Evolutionary conservation across 1,284 basidiomycete species (phyloP).

Genomic region (Phellopilus nigrolimitatus): DNA sequence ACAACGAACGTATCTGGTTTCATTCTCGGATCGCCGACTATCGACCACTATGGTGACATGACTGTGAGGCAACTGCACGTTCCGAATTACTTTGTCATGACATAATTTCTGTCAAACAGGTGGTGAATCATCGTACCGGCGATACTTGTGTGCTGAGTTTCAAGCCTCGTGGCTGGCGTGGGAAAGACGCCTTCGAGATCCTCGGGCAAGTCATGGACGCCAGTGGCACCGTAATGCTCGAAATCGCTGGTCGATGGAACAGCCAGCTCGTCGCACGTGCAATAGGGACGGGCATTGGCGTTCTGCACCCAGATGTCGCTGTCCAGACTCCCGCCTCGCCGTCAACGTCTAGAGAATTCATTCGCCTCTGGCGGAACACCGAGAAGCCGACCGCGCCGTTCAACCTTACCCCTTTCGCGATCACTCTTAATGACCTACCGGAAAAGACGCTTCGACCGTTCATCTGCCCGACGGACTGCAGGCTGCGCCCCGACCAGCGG

Average conservation of each 20-base stretch:
- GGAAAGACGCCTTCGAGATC: constrained; percentile 89
- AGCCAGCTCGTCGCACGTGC: constrained; percentile 88
- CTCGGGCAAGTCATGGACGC: constrained; percentile 78
- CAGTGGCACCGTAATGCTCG: constrained; percentile 67
- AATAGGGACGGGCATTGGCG: constrained; percentile 57
- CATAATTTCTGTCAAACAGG: constrained; percentile 34
- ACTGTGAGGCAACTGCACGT: constrained; percentile 48
- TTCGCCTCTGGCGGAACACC: constrained; percentile 92
- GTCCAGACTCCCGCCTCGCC: constrained; percentile 45
- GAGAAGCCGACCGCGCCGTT: constrained; percentile 82
- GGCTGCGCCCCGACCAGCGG: constrained; percentile 88
- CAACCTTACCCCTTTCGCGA: constrained; percentile 93
- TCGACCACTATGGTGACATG: constrained; percentile 98
- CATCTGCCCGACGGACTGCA: constrained; percentile 90
- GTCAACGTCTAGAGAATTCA: constrained; percentile 54
- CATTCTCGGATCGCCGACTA: constrained; percentile 88
- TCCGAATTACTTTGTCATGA: constrained; percentile 4
- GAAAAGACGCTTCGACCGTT: constrained; percentile 63
- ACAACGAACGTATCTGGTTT: constrained; percentile 93
- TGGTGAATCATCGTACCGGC: constrained; percentile 91
- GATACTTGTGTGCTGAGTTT: constrained; percentile 90
- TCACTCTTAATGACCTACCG: constrained; percentile 85
- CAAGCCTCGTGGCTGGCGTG: constrained; percentile 94
- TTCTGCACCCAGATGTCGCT: constrained; percentile 71
- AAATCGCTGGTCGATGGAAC: constrained; percentile 96